Evolutionary conservation across 2,329 filamentous ascomycete species (phyloP).

Genomic region (Ambrosiella cleistominuta): DNA sequence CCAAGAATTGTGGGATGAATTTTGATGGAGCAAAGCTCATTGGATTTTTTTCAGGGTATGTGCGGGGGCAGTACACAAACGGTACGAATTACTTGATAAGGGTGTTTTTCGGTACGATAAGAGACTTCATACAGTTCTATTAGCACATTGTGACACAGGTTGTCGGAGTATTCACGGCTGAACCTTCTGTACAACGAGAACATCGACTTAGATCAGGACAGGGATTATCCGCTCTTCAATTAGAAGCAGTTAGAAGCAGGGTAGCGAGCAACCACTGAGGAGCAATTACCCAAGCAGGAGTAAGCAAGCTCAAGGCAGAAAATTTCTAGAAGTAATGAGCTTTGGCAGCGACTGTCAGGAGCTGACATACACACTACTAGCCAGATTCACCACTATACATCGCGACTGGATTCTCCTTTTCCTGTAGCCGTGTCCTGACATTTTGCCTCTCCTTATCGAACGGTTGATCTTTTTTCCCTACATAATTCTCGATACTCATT

Average conservation of each 20-base stretch:
- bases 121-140: slow-evolving; percentile 1
- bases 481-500: slow-evolving; percentile 6
- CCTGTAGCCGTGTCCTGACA: slow-evolving; percentile 4
- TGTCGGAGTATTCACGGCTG: slow-evolving; percentile 7
- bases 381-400: slow-evolving; percentile 11
- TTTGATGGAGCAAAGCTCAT: slow-evolving; percentile 4
- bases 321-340: slow-evolving; percentile 9
- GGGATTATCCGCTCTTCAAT: neutral
- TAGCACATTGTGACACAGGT: neutral
- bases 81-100: neutral
- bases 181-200: slow-evolving; percentile 3
- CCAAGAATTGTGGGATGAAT: slow-evolving; percentile 12
- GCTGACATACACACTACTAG: slow-evolving; percentile 6
- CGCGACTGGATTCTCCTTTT: slow-evolving; percentile 9
- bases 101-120: neutral
- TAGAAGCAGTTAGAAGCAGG: slow-evolving; percentile 8
- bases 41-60: slow-evolving; percentile 12
- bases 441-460: neutral
- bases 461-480: neutral
- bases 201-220: neutral
- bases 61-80: slow-evolving; percentile 9
- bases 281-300: slow-evolving; percentile 3
- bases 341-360: slow-evolving; percentile 7
- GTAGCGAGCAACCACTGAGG: slow-evolving; percentile 4
- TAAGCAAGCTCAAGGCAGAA: slow-evolving; percentile 7